Evolutionary conservation across 371 early-diverging fungal species (phyloP).

Genomic region (Chytridiales sp.): DNA sequence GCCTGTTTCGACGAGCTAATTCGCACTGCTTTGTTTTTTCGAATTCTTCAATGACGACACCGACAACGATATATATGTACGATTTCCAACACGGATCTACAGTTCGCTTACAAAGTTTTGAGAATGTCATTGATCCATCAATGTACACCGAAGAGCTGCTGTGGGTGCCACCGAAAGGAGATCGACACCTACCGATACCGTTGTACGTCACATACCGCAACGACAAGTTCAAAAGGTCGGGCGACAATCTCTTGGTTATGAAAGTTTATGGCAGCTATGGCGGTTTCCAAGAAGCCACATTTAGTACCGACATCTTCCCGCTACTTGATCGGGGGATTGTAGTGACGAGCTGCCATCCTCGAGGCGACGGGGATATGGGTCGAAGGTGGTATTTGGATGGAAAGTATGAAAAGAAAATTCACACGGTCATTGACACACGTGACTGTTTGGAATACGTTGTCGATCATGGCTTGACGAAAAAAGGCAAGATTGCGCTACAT

Average conservation of each 20-base stretch:
- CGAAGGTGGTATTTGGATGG: conserved; percentile 50
- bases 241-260: conserved; percentile 39
- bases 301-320: conserved; percentile 29
- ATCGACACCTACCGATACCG: conserved; percentile 17
- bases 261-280: conserved; percentile 61
- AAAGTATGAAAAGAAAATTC: conserved; percentile 41
- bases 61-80: conserved; percentile 5
- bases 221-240: background rate
- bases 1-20: conserved; percentile 26
- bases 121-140: too few relatives aligned
- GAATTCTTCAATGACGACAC: conserved; percentile 31
- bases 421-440: conserved; percentile 52
- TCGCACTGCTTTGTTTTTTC: conserved; percentile 24
- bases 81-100: conserved; percentile 6
- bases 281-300: conserved; percentile 39
- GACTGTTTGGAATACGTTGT: conserved; percentile 38
- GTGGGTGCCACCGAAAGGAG: conserved; percentile 8
- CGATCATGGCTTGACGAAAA: conserved; percentile 27
- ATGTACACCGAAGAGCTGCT: conserved; percentile 13
- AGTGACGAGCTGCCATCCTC: conserved; percentile 50
- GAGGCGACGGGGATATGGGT: conserved; percentile 58
- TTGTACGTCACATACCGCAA: conserved; percentile 17
- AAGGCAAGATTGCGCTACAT: conserved; percentile 37
- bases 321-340: conserved; percentile 47
- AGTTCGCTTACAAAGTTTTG: too few relatives aligned